Conservation (phyloP, 148 eudicot species). For the Limonium bicolor region DNA sequence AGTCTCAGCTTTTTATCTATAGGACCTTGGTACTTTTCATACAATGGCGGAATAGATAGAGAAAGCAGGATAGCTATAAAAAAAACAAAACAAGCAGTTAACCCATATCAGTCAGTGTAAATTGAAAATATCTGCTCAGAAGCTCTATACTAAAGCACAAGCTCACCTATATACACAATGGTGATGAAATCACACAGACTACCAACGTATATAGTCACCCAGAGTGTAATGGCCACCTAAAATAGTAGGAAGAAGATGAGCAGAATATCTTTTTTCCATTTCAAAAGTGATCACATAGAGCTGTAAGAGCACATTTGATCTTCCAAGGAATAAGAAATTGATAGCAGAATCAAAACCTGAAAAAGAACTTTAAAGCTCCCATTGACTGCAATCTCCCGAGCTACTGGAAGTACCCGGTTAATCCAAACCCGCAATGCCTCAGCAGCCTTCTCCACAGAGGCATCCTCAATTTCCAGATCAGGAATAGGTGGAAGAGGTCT, state of each 20-base stretch:
- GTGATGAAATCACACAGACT: constrained; percentile 71
- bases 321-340: neutral
- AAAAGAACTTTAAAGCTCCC: constrained; percentile 52
- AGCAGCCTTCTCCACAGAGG: constrained; percentile 40
- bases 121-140: neutral
- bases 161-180: constrained; percentile 59
- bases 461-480: constrained; percentile 71
- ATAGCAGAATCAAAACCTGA: constrained; percentile 21
- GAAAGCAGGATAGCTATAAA: constrained; percentile 52
- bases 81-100: neutral
- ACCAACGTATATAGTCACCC: constrained; percentile 56
- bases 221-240: constrained; percentile 49
- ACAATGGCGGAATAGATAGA: constrained; percentile 59
- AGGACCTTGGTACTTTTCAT: constrained; percentile 62
- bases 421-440: constrained; percentile 36
- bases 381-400: constrained; percentile 61
- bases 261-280: neutral
- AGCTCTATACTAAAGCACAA: constrained; percentile 1
- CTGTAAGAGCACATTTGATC: neutral
- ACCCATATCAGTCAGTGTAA: constrained; percentile 1
- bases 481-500: constrained; percentile 97
- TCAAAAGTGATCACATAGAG: neutral
- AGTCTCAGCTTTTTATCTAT: constrained; percentile 50
- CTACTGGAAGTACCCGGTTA: constrained; percentile 50
- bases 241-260: neutral